Evolutionary conservation across 306 rosid genomes (phyloP).

Genomic region (Inga oerstediana): DNA sequence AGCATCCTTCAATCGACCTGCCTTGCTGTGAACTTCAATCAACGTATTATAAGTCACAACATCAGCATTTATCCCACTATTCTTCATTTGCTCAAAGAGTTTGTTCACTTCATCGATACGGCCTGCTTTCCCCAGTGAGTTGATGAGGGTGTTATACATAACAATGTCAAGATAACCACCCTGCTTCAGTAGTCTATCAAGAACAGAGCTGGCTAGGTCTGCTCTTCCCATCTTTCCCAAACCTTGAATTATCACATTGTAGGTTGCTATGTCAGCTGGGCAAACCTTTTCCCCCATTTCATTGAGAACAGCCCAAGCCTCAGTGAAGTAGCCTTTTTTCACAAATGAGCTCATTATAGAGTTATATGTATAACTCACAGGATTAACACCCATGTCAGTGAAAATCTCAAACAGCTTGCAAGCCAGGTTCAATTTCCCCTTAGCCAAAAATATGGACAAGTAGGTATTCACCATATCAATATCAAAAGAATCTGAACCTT

Average conservation of each 20-base stretch:
- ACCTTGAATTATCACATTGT: conserved; percentile 90
- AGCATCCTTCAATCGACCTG: conserved; percentile 81
- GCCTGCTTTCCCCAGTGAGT: conserved; percentile 87
- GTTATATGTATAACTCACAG: conserved; percentile 78
- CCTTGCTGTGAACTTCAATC: conserved; percentile 92
- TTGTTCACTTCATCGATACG: conserved; percentile 73
- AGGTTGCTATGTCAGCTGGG: conserved; percentile 85
- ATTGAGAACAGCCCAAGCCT: conserved; percentile 71
- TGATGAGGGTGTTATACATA: conserved; percentile 90
- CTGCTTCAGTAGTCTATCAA: conserved; percentile 72
- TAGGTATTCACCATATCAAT: conserved; percentile 86
- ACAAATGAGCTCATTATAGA: conserved; percentile 91
- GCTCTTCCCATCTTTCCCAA: conserved; percentile 95
- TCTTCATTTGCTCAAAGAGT: conserved; percentile 80
- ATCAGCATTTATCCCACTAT: conserved; percentile 81
- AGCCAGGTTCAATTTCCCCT: conserved; percentile 84
- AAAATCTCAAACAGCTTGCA: conserved; percentile 93
- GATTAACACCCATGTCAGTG: conserved; percentile 66
- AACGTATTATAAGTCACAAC: conserved; percentile 85
- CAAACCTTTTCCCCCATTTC: conserved; percentile 82
- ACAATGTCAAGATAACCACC: conserved; percentile 94
- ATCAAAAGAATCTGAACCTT: conserved; percentile 63
- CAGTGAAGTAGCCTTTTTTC: conserved; percentile 82
- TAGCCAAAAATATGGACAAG: conserved; percentile 80
- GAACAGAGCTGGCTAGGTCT: conserved; percentile 83